Base-by-base conservation (phyloP, 2,329 filamentous ascomycete species). In the Epichloe baconii region DNA sequence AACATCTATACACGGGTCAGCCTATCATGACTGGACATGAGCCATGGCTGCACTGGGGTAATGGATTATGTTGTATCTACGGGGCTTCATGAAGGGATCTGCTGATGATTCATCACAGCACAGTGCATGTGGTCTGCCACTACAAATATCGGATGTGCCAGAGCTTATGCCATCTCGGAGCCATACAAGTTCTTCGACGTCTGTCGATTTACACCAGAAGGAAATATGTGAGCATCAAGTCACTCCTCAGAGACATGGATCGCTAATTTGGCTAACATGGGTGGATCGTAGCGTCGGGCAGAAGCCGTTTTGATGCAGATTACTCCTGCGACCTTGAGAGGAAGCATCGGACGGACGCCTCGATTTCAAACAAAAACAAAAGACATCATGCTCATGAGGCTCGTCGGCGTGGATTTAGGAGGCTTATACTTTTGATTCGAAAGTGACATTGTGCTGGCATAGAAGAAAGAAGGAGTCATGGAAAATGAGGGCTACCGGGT, bases 31-130 rank as follows among this genome's bases (percentile, higher is more conserved):
- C 61, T 6, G 65, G 65, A 6, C 57, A 62, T 14, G 66, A 67
- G 52, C 58, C 57, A 3, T 68, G 65, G 65, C 59, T 67, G 23
- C 66, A 68, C 41, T 68, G 64, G 64, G 64, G 66, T 68, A 61
- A 54, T 14, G 62, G 11, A 19, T 8, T n/a, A 26, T 8, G 8
- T 26, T 31, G 34, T 5, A 34, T 12, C 15, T 2, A 40, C 5
- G 57, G 15, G 26, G n/a, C 23, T n/a, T n/a, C 11, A 4, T 15
- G 17, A 19, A 23, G 15, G 21, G 17, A 21, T 6, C 3, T 17
- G 34, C 51, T 53, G 40, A 48, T 12, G 19, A 3, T 17, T 21
- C 23, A 34, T 41, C 35, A 14, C 41, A 68, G 66, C 66, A 26
- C 66, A 68, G 52, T 65, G 62, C 35, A 63, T 68, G 62, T 68